Conservation (phyloP, 305 asterid species). For the Ajuga reptans region DNA sequence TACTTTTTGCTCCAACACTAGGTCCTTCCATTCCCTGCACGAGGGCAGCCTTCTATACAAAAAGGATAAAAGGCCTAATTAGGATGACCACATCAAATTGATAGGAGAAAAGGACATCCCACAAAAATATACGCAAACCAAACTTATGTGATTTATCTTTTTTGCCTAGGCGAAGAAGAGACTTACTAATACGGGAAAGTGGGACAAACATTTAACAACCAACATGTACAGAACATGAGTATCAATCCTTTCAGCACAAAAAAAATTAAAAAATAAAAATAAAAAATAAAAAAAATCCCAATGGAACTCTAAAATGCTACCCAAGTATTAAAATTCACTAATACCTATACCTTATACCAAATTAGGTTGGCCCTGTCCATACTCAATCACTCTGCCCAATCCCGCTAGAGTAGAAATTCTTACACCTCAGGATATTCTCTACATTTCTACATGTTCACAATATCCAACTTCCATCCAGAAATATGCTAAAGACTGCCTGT, state of each 20-base stretch:
- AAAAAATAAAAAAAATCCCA: no score
- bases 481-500: neutral
- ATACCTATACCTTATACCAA: no score
- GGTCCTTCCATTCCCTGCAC: slow-evolving; percentile 56
- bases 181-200: slow-evolving; percentile 12
- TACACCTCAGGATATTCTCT: neutral
- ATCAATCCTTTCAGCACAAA: no score
- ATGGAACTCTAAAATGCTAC: no score
- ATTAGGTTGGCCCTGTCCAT: no score
- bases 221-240: no score
- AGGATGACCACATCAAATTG: neutral
- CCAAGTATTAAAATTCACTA: no score
- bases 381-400: no score
- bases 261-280: no score
- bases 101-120: neutral
- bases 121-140: neutral
- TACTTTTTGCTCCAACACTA: slow-evolving; percentile 39
- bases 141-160: neutral
- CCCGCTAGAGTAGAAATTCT: neutral
- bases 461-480: neutral
- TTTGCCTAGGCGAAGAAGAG: neutral
- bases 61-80: slow-evolving; percentile 13
- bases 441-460: neutral
- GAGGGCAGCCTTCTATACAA: slow-evolving; percentile 33
- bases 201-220: neutral